phyloP scores from a whole-genome alignment of 441 rosid genomes.

The Brassica hybrid region DNA sequence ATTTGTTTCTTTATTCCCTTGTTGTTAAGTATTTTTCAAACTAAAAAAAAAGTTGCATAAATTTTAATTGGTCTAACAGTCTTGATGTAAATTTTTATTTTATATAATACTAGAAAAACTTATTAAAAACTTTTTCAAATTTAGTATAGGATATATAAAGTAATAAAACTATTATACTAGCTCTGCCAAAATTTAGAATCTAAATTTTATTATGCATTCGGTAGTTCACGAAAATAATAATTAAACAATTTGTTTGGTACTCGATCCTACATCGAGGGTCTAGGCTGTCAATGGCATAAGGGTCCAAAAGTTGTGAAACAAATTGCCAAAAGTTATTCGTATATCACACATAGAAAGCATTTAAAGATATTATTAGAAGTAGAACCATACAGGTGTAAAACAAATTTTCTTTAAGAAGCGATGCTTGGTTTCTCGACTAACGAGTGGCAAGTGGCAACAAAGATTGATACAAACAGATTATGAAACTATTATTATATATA shows the following conservation, averaged over 20 bases:
- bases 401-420: constrained; percentile 6
- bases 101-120: background rate
- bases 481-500: constrained; percentile 2
- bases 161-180: background rate
- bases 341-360: constrained; percentile 23
- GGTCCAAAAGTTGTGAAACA: constrained; percentile 34
- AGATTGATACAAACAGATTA: constrained; percentile 18
- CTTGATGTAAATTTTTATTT: background rate
- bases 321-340: constrained; percentile 34
- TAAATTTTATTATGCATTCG: background rate
- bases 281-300: constrained; percentile 40
- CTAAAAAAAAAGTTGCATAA: too few species aligned
- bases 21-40: background rate
- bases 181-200: background rate
- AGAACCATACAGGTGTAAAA: constrained; percentile 13
- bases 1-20: background rate
- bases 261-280: constrained; percentile 30
- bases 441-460: constrained; percentile 18
- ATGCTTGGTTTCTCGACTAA: constrained; percentile 1
- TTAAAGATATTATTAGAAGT: background rate
- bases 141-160: background rate
- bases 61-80: background rate
- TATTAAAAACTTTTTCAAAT: background rate
- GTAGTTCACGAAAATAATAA: constrained; percentile 31
- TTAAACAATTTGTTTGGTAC: constrained; percentile 10